Conservation (phyloP, 2,329 filamentous ascomycete species). For the Eutypa lata region DNA sequence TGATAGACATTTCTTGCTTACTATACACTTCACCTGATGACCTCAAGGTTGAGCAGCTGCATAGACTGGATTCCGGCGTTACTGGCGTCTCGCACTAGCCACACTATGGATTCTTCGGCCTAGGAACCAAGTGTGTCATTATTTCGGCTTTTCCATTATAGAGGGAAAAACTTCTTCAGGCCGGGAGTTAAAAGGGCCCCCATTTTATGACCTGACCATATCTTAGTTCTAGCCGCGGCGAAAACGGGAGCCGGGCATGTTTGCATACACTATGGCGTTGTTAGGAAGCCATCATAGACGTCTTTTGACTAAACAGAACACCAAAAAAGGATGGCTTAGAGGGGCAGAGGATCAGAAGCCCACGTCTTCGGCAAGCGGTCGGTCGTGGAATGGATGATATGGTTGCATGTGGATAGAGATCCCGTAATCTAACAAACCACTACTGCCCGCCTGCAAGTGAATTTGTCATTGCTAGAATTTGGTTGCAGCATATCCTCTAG, state of each 20-base stretch:
- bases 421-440: neutral
- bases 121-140: neutral
- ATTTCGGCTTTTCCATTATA: neutral
- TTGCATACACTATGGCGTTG: neutral
- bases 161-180: neutral
- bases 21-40: conserved; percentile 5
- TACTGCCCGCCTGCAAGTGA: neutral
- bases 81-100: neutral
- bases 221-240: neutral
- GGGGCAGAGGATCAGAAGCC: neutral
- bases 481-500: neutral
- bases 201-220: neutral
- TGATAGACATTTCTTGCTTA: conserved; percentile 3
- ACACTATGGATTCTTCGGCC: neutral
- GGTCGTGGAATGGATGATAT: neutral
- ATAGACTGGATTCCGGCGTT: conserved; percentile 26
- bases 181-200: neutral
- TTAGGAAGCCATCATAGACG: neutral
- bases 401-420: neutral
- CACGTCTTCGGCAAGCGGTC: neutral
- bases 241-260: neutral
- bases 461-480: neutral
- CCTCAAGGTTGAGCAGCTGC: neutral
- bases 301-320: neutral
- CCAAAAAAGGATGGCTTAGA: neutral